Evolutionary conservation across 2,329 filamentous ascomycete species (phyloP), one percentile per base, ranked within the genome.

Genomic region (Chaetoscypha palmicola): DNA sequence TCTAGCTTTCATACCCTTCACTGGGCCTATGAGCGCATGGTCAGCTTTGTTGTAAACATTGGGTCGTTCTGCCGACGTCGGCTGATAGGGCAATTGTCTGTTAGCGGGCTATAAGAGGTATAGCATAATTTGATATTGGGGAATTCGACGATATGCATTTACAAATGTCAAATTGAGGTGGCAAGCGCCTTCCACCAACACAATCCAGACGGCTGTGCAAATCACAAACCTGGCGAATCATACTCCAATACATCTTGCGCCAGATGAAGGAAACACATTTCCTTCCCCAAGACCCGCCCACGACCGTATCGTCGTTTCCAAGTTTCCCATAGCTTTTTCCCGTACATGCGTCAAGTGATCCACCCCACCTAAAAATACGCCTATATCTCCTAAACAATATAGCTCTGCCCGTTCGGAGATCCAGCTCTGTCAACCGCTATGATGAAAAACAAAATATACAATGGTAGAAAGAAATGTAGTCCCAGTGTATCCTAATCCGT

Each of bases 231-330:
- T 26, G n/a, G 40, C 24, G 32, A 43, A 38, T 31, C 19, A 30
- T 48, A 26, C 44, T 51, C 46, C 46, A 43, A 49, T 45, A 38
- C 41, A 31, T 46, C 33, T 44, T 50, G 45, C 40, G 32, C 39
- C 45, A 31, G 26, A 21, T 44, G n/a, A 23, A 14, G 14, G 20
- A 19, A 24, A 36, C 26, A 38, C 26, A 20, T 10, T 32, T 38
- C 24, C 23, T 40, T 34, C 10, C 12, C 22, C 26, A 20, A 14
- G 33, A 41, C 24, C 23, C 42, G 32, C 10, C 12, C 22, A 16
- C 8, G 20, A 3, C 33, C 9, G 37, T 38, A 43, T 38, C 14
- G 22, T 32, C 22, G 23, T 33, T 40, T 45, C 41, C 41, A 47
- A 39, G 36, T 31, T 44, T 44, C 34, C 22, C 23, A 34, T 39